Base-by-base conservation (phyloP, 2,329 filamentous ascomycete species). In the Penicillium olsonii region DNA sequence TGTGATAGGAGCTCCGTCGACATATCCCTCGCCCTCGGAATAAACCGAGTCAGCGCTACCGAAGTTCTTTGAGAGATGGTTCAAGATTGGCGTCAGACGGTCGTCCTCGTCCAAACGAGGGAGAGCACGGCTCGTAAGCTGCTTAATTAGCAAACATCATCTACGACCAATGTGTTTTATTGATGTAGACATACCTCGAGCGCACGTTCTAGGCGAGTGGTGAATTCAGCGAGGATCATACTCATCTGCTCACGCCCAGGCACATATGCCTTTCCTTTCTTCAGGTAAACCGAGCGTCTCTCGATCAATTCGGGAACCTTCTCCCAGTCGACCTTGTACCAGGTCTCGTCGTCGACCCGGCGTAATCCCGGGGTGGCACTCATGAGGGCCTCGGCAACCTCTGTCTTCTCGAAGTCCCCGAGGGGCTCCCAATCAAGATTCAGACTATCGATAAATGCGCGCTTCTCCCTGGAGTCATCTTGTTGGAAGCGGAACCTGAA, bases 291-390 rank as follows among this genome's bases (percentile, higher is more conserved):
- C 44, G 82, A 81, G 42, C 92, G 80, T 41, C 81, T 75, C 71
- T 96, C 92, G 0, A 99, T 85, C 31, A 99, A 75, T 53, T 97
- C 92, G 0, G 92, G 90, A 1, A 99, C 94, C 27, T 85, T 83
- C 67, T 91, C 88, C 91, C 92, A 99, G 64, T 96, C 90, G 1
- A 97, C 90, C 74, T 96, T 97, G 78, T 95, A 95, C 87, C 90
- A 99, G 20, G 78, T 84, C 62, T 94, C 90, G 35, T 96, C 90
- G 14, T 96, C 90, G 5, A 78, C 54, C 45, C 71, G 68, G 34
- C 68, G 70, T 40, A 78, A 61, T 5, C 77, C 75, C 7, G 73
- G 72, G 2, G 79, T 83, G 5, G 80, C 78, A 27, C 83, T 82
- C 0, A 79, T 73, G 43, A 95, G 71, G 50, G 88, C 81, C 0